These are phyloP conservation scores for Dothistroma septosporum DNA, from an alignment of 2,329 filamentous ascomycete species.

Conservation along the genomic window DNA sequence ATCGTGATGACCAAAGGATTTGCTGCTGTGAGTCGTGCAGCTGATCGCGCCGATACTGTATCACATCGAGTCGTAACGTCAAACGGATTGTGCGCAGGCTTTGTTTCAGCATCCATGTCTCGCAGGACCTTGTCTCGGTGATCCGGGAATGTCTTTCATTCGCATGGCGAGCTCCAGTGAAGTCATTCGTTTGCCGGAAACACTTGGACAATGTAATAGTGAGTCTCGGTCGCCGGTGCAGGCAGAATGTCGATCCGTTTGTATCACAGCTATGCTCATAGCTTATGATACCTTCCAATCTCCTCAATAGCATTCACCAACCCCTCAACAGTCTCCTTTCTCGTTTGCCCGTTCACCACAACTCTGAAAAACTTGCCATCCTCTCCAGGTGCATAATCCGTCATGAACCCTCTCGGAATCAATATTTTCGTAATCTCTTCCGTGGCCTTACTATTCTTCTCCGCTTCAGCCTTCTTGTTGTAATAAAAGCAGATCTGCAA, in stretches of 20 bases:
- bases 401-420: constrained; percentile 62
- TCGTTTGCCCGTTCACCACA: constrained; percentile 62
- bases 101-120: no score
- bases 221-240: neutral
- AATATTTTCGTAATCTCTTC: constrained; percentile 52
- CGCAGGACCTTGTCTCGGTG: no score
- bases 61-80: no score
- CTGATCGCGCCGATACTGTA: no score
- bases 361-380: constrained; percentile 64
- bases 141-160: no score
- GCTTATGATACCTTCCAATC: constrained; percentile 28
- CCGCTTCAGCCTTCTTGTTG: constrained; percentile 48
- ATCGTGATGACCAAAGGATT: no score
- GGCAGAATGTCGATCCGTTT: neutral
- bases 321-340: constrained; percentile 57
- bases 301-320: constrained; percentile 58
- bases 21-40: no score
- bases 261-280: neutral
- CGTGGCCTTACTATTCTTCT: constrained; percentile 46
- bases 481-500: constrained; percentile 95
- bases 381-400: constrained; percentile 61
- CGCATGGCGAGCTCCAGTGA: no score
- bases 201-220: neutral
- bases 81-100: no score
- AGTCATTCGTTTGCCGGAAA: neutral